Conservation (phyloP, 2,329 filamentous ascomycete genomes). For the Geosmithia putterillii region DNA sequence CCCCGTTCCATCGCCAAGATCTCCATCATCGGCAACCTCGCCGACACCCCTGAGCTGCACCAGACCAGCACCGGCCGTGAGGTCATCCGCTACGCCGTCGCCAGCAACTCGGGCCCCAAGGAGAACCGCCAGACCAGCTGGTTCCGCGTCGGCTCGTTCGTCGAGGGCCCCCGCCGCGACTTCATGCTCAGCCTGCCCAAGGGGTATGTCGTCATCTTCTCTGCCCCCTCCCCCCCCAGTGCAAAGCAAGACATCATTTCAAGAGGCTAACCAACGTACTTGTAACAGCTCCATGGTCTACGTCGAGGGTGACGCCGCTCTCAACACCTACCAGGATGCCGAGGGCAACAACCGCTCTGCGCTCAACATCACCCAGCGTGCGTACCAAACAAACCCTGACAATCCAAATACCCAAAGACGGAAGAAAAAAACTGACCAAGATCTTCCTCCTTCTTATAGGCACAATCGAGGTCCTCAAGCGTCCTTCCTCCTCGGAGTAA, state of each 20-base stretch:
- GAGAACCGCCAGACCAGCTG: constrained; percentile 72
- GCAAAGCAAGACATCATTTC: too few relatives aligned
- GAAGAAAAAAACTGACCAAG: neutral
- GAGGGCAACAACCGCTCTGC: constrained; percentile 55
- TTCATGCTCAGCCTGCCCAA: constrained; percentile 64
- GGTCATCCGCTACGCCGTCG: constrained; percentile 66
- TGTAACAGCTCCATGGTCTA: constrained; percentile 58
- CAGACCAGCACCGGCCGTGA: constrained; percentile 60
- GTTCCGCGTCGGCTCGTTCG: constrained; percentile 72
- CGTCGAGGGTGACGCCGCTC: constrained; percentile 69
- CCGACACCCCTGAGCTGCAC: constrained; percentile 62
- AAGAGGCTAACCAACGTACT: too few relatives aligned
- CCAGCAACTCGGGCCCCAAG: constrained; percentile 49
- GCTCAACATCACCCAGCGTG: constrained; percentile 73
- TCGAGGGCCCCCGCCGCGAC: constrained; percentile 57
- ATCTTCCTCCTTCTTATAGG: constrained; percentile 17
- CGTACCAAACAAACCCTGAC: constrained; percentile 19
- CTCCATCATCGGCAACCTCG: constrained; percentile 77
- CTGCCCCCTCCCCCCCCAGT: too few relatives aligned
- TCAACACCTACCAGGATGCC: constrained; percentile 53
- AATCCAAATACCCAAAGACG: too few relatives aligned
- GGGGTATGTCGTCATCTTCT: constrained; percentile 63
- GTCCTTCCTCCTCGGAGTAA: constrained; percentile 8
- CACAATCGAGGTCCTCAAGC: constrained; percentile 31
- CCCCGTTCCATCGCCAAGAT: constrained; percentile 62